Percentiles rank a stretch among this genome's conserved stretches.
Conservation (phyloP, 2,329 filamentous ascomycete species). For the Aspergillus brasiliensis region DNA sequence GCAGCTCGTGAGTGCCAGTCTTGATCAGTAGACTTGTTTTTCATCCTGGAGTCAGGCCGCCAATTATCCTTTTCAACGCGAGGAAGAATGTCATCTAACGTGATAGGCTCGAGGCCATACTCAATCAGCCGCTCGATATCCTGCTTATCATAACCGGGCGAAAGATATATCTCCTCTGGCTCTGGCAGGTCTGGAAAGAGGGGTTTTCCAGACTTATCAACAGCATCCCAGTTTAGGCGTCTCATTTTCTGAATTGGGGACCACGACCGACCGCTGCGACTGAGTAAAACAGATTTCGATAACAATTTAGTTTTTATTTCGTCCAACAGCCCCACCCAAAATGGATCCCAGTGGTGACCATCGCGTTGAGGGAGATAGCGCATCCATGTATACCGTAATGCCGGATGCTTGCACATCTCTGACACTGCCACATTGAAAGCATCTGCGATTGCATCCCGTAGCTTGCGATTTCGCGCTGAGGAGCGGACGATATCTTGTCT, state of each 20-base stretch:
- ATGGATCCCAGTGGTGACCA: neutral
- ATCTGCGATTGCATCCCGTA: slow-evolving; percentile 40
- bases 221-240: neutral
- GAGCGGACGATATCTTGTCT: slow-evolving; percentile 44
- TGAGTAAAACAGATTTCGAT: neutral
- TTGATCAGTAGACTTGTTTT: neutral
- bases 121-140: slow-evolving; percentile 1
- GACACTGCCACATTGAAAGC: slow-evolving; percentile 44
- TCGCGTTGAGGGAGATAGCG: slow-evolving; percentile 45
- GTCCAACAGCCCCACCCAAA: slow-evolving; percentile 10
- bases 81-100: no score
- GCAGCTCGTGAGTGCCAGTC: slow-evolving; percentile 16
- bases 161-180: slow-evolving; percentile 6
- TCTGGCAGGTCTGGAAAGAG: slow-evolving; percentile 4
- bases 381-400: slow-evolving; percentile 50
- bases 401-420: slow-evolving; percentile 42
- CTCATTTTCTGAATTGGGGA: slow-evolving; percentile 2
- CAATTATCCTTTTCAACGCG: no score
- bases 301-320: neutral
- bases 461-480: slow-evolving; percentile 38
- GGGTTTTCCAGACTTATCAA: slow-evolving; percentile 8
- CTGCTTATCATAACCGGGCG: neutral
- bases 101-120: no score
- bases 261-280: neutral
- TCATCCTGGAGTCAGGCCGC: slow-evolving; percentile 11